Percentiles rank a stretch among this genome's conserved stretches.
Evolutionary conservation across 768 basidiomycete genomes (phyloP).

Genomic region (Hypholoma sublateritium): DNA sequence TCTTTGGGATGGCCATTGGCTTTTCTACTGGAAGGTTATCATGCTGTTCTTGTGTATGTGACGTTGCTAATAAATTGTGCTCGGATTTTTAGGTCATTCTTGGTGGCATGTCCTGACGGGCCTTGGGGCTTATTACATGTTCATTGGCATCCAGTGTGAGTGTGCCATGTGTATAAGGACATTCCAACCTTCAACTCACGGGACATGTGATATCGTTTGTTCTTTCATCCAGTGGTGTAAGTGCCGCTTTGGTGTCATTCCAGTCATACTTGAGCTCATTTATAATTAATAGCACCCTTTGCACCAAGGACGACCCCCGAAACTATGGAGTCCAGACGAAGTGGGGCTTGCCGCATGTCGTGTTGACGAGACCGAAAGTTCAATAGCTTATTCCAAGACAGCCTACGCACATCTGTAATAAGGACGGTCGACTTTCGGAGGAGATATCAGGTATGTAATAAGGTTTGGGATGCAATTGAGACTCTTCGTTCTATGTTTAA

Average conservation of each 20-base stretch:
- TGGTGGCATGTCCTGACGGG: not conserved
- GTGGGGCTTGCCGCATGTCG: conserved; percentile 50
- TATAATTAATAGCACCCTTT: conserved; percentile 44
- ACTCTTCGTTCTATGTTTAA: too few species aligned
- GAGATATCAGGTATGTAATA: too few species aligned
- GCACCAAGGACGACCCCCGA: conserved; percentile 56
- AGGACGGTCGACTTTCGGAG: too few species aligned
- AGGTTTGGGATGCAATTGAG: too few species aligned
- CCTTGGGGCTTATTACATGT: not conserved
- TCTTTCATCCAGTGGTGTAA: not conserved
- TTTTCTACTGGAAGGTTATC: conserved; percentile 51
- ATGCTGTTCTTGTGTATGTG: not conserved
- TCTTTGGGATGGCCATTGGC: conserved; percentile 62
- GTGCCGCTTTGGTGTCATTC: not conserved
- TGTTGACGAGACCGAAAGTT: conserved; percentile 21
- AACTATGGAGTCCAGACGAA: conserved; percentile 43
- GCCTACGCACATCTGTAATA: not conserved
- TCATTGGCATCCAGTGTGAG: not conserved
- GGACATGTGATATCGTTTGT: not conserved
- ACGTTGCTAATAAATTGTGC: not conserved
- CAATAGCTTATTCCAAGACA: not conserved
- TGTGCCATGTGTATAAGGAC: not conserved
- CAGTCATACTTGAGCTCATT: not conserved
- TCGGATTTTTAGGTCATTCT: not conserved
- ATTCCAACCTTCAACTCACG: not conserved